These are phyloP conservation scores for Neohortaea acidophila DNA, from an alignment of 495 filamentous ascomycete species.

Conservation along the genomic window DNA sequence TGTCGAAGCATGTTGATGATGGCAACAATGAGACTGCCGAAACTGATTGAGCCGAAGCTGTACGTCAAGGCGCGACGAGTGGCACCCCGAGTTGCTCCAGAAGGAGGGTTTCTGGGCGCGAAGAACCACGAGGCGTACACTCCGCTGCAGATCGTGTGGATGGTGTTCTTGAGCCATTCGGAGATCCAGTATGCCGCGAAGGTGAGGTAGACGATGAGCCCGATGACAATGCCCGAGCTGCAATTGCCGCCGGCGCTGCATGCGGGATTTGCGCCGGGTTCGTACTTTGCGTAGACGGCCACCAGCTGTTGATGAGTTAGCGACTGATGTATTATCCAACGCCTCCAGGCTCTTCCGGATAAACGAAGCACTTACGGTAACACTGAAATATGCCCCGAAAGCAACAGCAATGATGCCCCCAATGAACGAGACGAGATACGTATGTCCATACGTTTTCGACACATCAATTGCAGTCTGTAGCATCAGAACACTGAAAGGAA, in stretches of 20 bases:
- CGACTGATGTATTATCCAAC: too few species aligned
- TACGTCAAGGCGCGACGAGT: conserved; percentile 67
- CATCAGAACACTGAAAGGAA: conserved; percentile 83
- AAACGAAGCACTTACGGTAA: too few species aligned
- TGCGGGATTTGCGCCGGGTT: conserved; percentile 52
- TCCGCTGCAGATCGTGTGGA: conserved; percentile 74
- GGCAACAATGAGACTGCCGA: conserved; percentile 75
- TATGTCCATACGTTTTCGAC: conserved; percentile 63
- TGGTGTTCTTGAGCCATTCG: conserved; percentile 82
- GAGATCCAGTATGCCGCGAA: conserved; percentile 87
- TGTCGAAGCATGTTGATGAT: conserved; percentile 73
- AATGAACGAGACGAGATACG: conserved; percentile 68
- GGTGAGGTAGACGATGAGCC: conserved; percentile 70
- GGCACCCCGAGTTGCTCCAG: conserved; percentile 59
- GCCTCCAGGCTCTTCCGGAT: too few species aligned
- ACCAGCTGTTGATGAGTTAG: too few species aligned
- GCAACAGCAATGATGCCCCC: conserved; percentile 60
- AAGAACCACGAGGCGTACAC: conserved; percentile 94
- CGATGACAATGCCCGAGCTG: conserved; percentile 59
- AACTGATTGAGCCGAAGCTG: conserved; percentile 77
- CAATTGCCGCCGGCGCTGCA: conserved; percentile 54
- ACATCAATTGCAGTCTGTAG: conserved; percentile 77
- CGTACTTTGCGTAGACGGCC: conserved; percentile 64
- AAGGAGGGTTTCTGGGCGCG: conserved; percentile 52
- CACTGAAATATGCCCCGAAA: conserved; percentile 49